Base-by-base conservation (phyloP, 192 early-diverging fungal genomes). In the Thamnidium elegans region DNA sequence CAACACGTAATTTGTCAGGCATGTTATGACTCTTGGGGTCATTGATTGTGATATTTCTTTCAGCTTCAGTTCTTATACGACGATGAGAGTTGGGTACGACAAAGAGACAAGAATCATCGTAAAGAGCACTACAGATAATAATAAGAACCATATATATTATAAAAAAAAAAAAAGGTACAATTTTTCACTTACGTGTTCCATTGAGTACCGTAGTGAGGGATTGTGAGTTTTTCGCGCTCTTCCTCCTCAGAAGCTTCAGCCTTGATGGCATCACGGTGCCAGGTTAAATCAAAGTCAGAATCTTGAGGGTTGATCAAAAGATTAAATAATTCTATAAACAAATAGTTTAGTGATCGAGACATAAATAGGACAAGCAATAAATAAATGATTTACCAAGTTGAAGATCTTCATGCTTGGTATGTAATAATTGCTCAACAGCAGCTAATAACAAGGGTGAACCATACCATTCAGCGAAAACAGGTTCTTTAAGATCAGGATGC, bases 121-220 rank as follows among this genome's bases (percentile, higher is more conserved):
- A 79, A 34, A 81, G 62, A 36, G 79, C 79, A 26, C 69, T 71
- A 62, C 30, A 58, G 7, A 23, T 15, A 26, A 44, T 19, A 14
- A 44, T n/a, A 14, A 7, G 20, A 21, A n/a, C 5, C 14, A 21
- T 30, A 3, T 56, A 20, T 52, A n/a, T n/a, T n/a, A n/a, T n/a
- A 23, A 42, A 11, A 39, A 26, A 44, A 52, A 17, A 17, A 21
- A 11, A 14, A 47, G n/a, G 1, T 66, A 2, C 6, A 30, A 51
- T 2, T 51, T 23, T 13, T 3, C 32, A 58, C 51, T 62, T 62
- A 71, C 58, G 77, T 79, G 47, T 81, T 81, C 79, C 79, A 81
- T 62, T 81, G 79, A 7, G 79, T 81, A 15, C 79, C 79, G 66
- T 79, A 76, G 53, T 79, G 79, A 32, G 77, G 77, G 55, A 79